Conservation (phyloP, 805 yeast genomes). For the Candida nitratophila region DNA sequence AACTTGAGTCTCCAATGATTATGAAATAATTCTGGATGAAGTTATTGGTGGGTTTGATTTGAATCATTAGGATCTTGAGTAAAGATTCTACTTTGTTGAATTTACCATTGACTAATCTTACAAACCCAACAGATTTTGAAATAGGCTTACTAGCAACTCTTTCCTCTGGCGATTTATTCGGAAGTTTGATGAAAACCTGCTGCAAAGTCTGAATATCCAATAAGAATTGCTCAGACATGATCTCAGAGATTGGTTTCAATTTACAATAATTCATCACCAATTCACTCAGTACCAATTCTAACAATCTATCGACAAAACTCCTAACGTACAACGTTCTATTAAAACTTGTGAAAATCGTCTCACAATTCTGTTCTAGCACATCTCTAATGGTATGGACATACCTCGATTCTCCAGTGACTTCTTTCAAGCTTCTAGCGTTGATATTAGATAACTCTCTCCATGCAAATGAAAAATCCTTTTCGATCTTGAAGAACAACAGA, state of each 20-base stretch:
- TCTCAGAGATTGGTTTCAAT: slow-evolving; percentile 62
- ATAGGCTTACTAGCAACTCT: slow-evolving; percentile 19
- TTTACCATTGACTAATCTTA: slow-evolving; percentile 18
- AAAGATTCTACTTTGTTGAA: slow-evolving; percentile 43
- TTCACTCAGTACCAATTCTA: slow-evolving; percentile 54
- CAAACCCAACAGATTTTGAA: slow-evolving; percentile 16
- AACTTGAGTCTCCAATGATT: slow-evolving; percentile 57
- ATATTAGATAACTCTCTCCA: slow-evolving; percentile 81
- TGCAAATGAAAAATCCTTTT: slow-evolving; percentile 52
- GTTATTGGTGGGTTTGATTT: slow-evolving; percentile 55
- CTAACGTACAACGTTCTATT: slow-evolving; percentile 66
- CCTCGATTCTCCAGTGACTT: slow-evolving; percentile 66
- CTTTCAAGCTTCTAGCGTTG: slow-evolving; percentile 61
- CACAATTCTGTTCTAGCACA: slow-evolving; percentile 38
- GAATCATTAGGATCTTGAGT: slow-evolving; percentile 61
- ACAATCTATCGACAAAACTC: slow-evolving; percentile 66
- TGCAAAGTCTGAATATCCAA: slow-evolving; percentile 66
- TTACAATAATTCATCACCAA: slow-evolving; percentile 51
- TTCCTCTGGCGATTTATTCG: slow-evolving; percentile 36
- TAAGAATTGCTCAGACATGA: slow-evolving; percentile 72
- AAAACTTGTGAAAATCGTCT: slow-evolving; percentile 46
- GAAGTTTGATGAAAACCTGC: slow-evolving; percentile 39
- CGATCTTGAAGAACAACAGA: slow-evolving; percentile 49
- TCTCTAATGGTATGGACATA: slow-evolving; percentile 55
- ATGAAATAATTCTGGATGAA: slow-evolving; percentile 60